These are phyloP conservation scores for Lachnellula suecica DNA, from an alignment of 2,329 filamentous ascomycete species.

Conservation along the genomic window DNA sequence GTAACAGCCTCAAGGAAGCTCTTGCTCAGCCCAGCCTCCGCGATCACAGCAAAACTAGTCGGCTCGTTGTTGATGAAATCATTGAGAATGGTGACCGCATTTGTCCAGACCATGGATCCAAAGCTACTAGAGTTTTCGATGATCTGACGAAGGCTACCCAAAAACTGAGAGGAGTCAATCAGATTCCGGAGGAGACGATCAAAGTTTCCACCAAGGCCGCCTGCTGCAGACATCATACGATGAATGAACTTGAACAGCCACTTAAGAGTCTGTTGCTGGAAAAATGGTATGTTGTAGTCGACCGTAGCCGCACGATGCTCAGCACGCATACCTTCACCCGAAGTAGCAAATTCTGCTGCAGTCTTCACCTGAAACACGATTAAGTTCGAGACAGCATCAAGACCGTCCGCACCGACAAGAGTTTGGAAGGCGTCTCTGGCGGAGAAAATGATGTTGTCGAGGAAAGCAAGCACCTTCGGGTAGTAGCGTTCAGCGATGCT, in stretches of 20 bases:
- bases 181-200: slow-evolving; percentile 89
- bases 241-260: slow-evolving; percentile 96
- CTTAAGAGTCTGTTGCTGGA: slow-evolving; percentile 89
- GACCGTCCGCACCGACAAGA: slow-evolving; percentile 77
- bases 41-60: slow-evolving; percentile 93
- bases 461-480: slow-evolving; percentile 78
- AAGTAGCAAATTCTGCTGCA: slow-evolving; percentile 64
- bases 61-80: slow-evolving; percentile 99
- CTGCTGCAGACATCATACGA: slow-evolving; percentile 84
- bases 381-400: slow-evolving; percentile 88
- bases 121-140: slow-evolving; percentile 78
- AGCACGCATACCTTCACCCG: slow-evolving; percentile 69
- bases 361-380: slow-evolving; percentile 75
- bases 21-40: slow-evolving; percentile 87
- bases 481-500: slow-evolving; percentile 80
- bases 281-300: slow-evolving; percentile 91
- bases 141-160: slow-evolving; percentile 76
- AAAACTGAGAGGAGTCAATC: slow-evolving; percentile 85
- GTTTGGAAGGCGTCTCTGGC: slow-evolving; percentile 82
- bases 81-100: slow-evolving; percentile 85
- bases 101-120: slow-evolving; percentile 94
- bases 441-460: slow-evolving; percentile 84
- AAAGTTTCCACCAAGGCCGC: slow-evolving; percentile 71
- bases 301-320: slow-evolving; percentile 77
- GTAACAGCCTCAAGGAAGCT: slow-evolving; percentile 83